Evolutionary conservation across 148 eudicot species (phyloP), one percentile per base, ranked within the genome.

Genomic region (Nyssa sinensis): DNA sequence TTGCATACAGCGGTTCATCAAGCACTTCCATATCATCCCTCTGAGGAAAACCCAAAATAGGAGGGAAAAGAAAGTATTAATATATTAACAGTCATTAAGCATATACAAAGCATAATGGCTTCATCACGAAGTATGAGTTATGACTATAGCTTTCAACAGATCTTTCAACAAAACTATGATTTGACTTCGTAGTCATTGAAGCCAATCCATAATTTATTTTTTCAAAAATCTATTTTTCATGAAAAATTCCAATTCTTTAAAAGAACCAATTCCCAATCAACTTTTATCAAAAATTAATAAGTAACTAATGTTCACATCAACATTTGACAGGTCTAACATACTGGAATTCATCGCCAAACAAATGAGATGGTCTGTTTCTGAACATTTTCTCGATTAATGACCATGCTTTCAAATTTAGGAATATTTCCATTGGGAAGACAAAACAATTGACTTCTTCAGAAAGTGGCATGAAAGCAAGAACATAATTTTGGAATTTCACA

Each of bases 21-120:
- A 90, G 88, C 79, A 88, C 97, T 87, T 94, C 98, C 41, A 65
- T 88, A 78, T 92, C 98, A 87, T 94, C 90, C 80, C 98, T 81
- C 98, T 94, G 84, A 17, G 53, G 19, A 83, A 74, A 79, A 35
- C 24, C 10, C 53, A 27, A 60, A 32, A 41, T 5, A 32, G 0
- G 67, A 24, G 60, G 57, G 47, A 24, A 5, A 2, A 69, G 33
- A 32, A 23, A 7, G 30, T 53, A 72, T 37, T 21, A 24, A 23
- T 39, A 12, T 37, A 60, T 7, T 5, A 28, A 29, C 28, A 27
- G 30, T 7, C 25, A 7, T 0, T 5, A 53, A 55, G 2, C 19
- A 68, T 29, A 62, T 37, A 59, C n/a, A 74, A 74, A 74, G 53
- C 64, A 53, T 4, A 19, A 53, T 11, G 41, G 12, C n/a, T 33